phyloP scores from a whole-genome alignment of 1,284 basidiomycete genomes.

The Boletus semigastroideus region DNA sequence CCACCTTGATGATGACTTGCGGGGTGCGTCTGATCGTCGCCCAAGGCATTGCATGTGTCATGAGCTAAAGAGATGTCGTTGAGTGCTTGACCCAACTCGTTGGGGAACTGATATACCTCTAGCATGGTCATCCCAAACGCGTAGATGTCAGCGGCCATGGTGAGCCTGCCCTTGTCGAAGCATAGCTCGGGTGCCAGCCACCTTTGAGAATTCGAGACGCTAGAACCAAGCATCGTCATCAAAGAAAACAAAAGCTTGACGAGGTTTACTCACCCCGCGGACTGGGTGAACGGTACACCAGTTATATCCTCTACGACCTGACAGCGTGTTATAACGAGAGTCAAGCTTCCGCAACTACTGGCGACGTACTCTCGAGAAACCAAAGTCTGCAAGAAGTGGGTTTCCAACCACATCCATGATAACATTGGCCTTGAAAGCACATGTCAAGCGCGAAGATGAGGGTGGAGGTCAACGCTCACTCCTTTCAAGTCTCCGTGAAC shows the following conservation, averaged over 20 bases:
- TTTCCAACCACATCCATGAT: conserved; percentile 45
- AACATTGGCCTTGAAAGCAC: conserved; percentile 43
- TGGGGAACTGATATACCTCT: conserved; percentile 37
- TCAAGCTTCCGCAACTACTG: background rate
- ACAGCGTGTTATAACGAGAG: conserved; percentile 1
- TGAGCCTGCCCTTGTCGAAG: conserved; percentile 46
- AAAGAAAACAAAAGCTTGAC: background rate
- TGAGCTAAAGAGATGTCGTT: conserved; percentile 35
- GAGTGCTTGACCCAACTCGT: background rate
- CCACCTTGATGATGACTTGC: conserved; percentile 47
- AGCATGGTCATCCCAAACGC: conserved; percentile 55
- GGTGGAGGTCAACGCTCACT: conserved; percentile 32
- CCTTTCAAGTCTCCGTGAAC: conserved; percentile 57
- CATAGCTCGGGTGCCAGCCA: conserved; percentile 62
- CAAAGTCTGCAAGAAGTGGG: conserved; percentile 58
- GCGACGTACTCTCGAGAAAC: conserved; percentile 46
- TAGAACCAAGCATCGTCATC: conserved; percentile 7
- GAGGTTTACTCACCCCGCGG: conserved; percentile 37
- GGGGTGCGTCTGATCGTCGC: conserved; percentile 45
- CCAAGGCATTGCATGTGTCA: conserved; percentile 53
- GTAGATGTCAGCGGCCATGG: conserved; percentile 50
- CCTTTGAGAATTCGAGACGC: conserved; percentile 38
- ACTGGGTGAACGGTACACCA: conserved; percentile 53
- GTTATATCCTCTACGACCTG: conserved; percentile 57
- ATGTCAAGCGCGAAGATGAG: conserved; percentile 4